Evolutionary conservation across 768 basidiomycete genomes (phyloP), one percentile per base, ranked within the genome.

Genomic region (Artomyces pyxidatus): DNA sequence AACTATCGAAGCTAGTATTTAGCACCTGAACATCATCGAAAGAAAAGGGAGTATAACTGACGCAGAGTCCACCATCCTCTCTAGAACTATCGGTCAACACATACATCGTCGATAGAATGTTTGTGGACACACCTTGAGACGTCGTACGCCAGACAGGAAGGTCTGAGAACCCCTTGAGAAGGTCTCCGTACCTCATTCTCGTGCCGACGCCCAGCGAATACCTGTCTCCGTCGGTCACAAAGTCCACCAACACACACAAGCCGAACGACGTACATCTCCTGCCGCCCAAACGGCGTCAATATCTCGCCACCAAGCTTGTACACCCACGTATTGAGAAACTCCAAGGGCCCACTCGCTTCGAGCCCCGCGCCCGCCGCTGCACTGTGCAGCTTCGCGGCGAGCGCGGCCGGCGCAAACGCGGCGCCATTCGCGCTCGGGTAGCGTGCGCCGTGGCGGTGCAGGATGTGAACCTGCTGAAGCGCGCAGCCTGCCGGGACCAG

Each of bases 111-210:
- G 26, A 8, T 28, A 5, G 22, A n/a, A 21, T 17, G 42, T 12
- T 17, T 4, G n/a, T n/a, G 10, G 9, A 37, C 53, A 26, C 41
- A 63, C 70, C 68, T 64, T 74, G 65, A 5, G 66, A 67, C 11
- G 71, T 73, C 1, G 71, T 77, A 9, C 75, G 64, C 58, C 75
- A 77, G 10, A 78, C 76, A n/a, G 75, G 75, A 1, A 75, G 60
- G 19, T 66, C 61, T 6, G 50, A 67, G 61, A 66, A 74, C 62
- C 50, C 68, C 55, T 61, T 68, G 17, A 78, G 58, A 14, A 75
- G 60, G 30, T 66, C 61, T 0, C 75, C 76, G 50, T 78, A 78
- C 58, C 73, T 70, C 32, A 71, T 54, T 21, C 74, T 57, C 49
- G 71, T 72, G 1, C 65, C 63, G 17, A 71, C 68, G 11, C 75